Evolutionary conservation across 1,284 basidiomycete species (phyloP).

Genomic region (Trichosporon asahii): DNA sequence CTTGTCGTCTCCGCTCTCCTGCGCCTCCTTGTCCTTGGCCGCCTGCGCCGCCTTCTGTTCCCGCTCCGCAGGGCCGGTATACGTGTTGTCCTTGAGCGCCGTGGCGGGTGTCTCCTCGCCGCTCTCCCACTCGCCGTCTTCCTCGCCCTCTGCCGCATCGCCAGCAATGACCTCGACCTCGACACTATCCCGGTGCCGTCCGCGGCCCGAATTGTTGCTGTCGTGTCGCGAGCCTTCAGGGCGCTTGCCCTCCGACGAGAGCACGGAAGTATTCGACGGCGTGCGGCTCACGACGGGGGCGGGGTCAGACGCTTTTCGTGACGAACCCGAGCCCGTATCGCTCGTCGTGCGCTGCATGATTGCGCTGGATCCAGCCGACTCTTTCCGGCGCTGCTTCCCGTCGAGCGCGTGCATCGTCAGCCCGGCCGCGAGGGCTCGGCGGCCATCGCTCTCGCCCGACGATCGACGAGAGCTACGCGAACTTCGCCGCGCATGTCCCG

Average conservation of each 20-base stretch:
- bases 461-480: conserved; percentile 24
- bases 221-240: background rate
- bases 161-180: conserved; percentile 20
- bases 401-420: conserved; percentile 44
- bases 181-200: background rate
- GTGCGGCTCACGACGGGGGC: background rate
- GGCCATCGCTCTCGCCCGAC: conserved; percentile 38
- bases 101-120: conserved; percentile 21
- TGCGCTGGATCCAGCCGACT: background rate
- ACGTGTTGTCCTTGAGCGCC: background rate
- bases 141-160: background rate
- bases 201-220: background rate
- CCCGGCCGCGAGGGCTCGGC: conserved; percentile 41
- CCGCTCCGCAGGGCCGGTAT: background rate
- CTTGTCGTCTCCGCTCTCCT: background rate
- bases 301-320: background rate
- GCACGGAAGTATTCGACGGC: background rate
- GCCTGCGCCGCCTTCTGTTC: background rate
- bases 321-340: background rate
- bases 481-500: conserved; percentile 13
- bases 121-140: conserved; percentile 25
- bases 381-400: conserved; percentile 7
- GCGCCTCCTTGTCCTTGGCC: conserved; percentile 12
- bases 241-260: background rate
- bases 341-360: background rate